phyloP scores from a whole-genome alignment of 176 grass and related monocot species.

The Paspalum vaginatum region DNA sequence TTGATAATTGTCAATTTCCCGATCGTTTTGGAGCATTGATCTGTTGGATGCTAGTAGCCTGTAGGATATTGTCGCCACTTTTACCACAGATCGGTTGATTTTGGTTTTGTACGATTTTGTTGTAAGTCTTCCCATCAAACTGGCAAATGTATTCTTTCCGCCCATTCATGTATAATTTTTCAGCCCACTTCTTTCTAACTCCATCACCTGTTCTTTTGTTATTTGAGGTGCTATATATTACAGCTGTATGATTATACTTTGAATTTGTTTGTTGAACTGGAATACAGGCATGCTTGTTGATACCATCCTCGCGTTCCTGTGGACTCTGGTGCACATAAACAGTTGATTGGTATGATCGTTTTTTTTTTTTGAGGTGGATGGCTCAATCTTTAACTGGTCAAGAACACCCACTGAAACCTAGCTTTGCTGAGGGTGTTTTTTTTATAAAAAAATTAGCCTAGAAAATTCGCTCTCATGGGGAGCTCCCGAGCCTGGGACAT shows the following conservation, averaged over 20 bases:
- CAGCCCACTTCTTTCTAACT: constrained; percentile 42
- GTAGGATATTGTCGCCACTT: constrained; percentile 53
- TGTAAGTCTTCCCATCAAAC: constrained; percentile 37
- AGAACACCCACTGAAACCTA: too few relatives aligned
- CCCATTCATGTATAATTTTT: constrained; percentile 46
- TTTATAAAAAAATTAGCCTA: too few relatives aligned
- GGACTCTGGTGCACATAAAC: background rate
- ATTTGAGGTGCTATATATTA: background rate
- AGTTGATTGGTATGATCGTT: too few relatives aligned
- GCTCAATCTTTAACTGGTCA: too few relatives aligned
- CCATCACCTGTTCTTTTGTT: constrained; percentile 2
- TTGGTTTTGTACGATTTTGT: constrained; percentile 36
- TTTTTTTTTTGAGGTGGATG: too few relatives aligned
- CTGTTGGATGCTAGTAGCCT: constrained; percentile 38
- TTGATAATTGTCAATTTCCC: constrained; percentile 34
- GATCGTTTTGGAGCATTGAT: constrained; percentile 52
- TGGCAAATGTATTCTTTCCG: constrained; percentile 50
- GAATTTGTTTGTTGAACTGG: constrained; percentile 25
- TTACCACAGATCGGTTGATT: constrained; percentile 28
- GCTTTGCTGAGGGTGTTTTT: too few relatives aligned
- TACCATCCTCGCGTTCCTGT: background rate
- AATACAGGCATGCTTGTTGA: constrained; percentile 18
- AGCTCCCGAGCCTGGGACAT: too few relatives aligned
- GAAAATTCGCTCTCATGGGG: too few relatives aligned
- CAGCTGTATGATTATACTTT: background rate